Conservation (phyloP, 495 filamentous ascomycete genomes). For the Neurospora tetrasperma region DNA sequence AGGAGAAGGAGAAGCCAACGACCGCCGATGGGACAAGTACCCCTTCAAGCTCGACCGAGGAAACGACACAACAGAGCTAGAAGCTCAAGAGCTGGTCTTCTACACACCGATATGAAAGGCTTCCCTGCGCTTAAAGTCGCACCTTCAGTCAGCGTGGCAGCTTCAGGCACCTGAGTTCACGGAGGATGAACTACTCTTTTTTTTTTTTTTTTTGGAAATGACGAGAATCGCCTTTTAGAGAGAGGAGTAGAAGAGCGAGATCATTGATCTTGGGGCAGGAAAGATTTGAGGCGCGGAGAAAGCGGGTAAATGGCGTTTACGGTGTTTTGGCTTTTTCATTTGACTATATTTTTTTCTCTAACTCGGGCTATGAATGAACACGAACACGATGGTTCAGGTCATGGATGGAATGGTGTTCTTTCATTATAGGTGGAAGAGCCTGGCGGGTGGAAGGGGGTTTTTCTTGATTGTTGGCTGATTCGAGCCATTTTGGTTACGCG, state of each 20-base stretch:
- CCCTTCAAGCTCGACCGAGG: not conserved
- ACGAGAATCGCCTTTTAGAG: not conserved
- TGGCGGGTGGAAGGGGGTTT: not conserved
- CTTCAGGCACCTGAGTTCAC: not conserved
- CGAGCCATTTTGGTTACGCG: not conserved
- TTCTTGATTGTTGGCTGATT: not conserved
- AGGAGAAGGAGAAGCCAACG: constrained; percentile 16
- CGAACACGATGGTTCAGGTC: not conserved
- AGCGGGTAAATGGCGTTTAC: not conserved
- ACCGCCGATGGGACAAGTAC: not conserved
- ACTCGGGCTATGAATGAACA: not conserved
- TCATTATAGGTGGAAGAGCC: not conserved
- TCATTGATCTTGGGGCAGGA: not conserved
- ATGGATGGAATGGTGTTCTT: not conserved
- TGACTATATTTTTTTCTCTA: not conserved
- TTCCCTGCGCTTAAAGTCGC: not conserved
- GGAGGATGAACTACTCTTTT: not conserved
- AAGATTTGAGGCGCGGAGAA: not conserved
- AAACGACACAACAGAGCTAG: not conserved
- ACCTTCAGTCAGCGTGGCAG: not conserved
- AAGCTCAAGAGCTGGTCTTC: not conserved
- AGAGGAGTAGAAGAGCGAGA: not conserved
- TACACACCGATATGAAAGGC: not conserved
- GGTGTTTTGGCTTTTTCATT: not conserved
- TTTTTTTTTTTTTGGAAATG: not conserved